Conservation (phyloP, 768 basidiomycete genomes). For the Lactarius sp. region DNA sequence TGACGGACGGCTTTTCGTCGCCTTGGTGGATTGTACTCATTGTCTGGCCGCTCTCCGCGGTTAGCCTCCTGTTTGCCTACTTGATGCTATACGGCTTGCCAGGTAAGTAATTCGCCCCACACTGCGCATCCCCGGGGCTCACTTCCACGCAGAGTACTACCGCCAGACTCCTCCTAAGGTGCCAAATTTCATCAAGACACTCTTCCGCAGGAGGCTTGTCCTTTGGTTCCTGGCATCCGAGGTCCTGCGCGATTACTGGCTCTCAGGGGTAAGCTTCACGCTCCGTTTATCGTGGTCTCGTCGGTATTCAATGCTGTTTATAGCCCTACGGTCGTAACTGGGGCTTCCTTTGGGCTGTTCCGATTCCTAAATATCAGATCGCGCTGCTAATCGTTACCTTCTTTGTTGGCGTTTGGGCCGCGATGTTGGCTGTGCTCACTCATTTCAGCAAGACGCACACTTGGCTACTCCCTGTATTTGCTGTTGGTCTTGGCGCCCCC, state of each 20-base stretch:
- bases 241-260: constrained; percentile 87
- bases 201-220: constrained; percentile 87
- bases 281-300: neutral
- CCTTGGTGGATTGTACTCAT: constrained; percentile 86
- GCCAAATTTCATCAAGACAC: constrained; percentile 83
- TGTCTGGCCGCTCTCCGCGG: constrained; percentile 73
- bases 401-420: constrained; percentile 85
- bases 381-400: constrained; percentile 73
- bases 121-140: constrained; percentile 15
- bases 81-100: constrained; percentile 84
- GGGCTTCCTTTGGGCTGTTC: constrained; percentile 86
- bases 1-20: constrained; percentile 45
- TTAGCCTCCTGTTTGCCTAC: constrained; percentile 74
- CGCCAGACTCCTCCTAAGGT: constrained; percentile 92
- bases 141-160: constrained; percentile 60
- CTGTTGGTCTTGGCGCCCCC: constrained; percentile 90
- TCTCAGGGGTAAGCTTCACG: constrained; percentile 63
- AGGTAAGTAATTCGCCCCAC: constrained; percentile 41
- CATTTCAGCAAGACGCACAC: constrained; percentile 91
- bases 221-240: constrained; percentile 95
- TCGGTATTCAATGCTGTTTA: constrained; percentile 16
- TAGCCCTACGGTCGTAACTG: constrained; percentile 93
- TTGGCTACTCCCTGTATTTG: constrained; percentile 92
- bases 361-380: constrained; percentile 79
- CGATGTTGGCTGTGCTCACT: constrained; percentile 68